Conservation (phyloP, 495 filamentous ascomycete genomes). For the Filosporella fistucella region DNA sequence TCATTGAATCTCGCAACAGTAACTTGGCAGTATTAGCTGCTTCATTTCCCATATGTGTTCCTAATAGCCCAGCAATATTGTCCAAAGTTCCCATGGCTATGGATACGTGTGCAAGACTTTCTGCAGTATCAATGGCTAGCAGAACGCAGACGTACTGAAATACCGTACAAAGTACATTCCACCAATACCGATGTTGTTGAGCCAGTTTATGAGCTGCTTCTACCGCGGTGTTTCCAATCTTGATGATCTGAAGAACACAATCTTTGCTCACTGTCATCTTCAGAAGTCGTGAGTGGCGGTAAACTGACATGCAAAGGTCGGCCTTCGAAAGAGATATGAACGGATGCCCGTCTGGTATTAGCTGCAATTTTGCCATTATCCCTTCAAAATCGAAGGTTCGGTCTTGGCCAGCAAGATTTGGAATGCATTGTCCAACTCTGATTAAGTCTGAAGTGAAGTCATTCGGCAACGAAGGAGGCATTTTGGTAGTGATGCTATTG, state of each 20-base stretch:
- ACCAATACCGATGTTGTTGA: conserved; percentile 36
- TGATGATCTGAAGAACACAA: conserved; percentile 16
- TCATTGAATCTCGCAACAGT: conserved; percentile 24
- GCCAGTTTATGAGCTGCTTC: conserved; percentile 32
- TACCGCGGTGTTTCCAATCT: conserved; percentile 14
- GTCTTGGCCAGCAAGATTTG: conserved; percentile 26
- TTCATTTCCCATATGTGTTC: conserved; percentile 41
- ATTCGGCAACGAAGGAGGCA: neutral
- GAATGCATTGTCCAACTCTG: conserved; percentile 21
- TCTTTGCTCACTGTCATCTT: neutral
- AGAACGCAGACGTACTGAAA: conserved; percentile 48
- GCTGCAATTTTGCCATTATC: conserved; percentile 11
- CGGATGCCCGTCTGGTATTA: conserved; percentile 28
- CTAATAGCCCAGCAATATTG: conserved; percentile 33
- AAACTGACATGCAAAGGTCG: conserved; percentile 42
- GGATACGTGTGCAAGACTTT: conserved; percentile 35
- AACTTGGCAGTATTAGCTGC: conserved; percentile 41
- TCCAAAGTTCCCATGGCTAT: conserved; percentile 41
- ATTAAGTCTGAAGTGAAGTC: conserved; percentile 1
- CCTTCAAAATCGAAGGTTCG: conserved; percentile 25
- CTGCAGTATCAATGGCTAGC: conserved; percentile 42
- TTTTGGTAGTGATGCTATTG: conserved; percentile 4
- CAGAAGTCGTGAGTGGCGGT: conserved; percentile 38
- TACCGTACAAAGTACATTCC: conserved; percentile 45
- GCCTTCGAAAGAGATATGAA: conserved; percentile 39